Evolutionary conservation across 495 filamentous ascomycete species (phyloP).

Genomic region (Penicillium alfredii): DNA sequence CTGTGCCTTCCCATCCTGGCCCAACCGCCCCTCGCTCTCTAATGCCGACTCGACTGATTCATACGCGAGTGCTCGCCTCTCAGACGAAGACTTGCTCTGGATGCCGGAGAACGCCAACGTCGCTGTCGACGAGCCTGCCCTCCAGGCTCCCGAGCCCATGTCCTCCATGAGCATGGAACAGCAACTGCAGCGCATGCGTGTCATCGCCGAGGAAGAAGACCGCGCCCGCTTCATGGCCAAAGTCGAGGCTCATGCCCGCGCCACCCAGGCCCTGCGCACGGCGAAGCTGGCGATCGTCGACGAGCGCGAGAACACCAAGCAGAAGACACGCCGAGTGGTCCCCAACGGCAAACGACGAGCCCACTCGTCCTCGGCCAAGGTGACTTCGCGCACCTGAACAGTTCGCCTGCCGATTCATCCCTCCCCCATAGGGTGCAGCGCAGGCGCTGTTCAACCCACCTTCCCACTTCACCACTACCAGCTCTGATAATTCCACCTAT

Average conservation of each 20-base stretch:
- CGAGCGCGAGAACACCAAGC: conserved; percentile 35
- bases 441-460: conserved; percentile 16
- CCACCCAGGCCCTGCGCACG: conserved; percentile 38
- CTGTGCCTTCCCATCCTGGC: conserved; percentile 52
- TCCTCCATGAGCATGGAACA: conserved; percentile 36
- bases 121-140: conserved; percentile 28
- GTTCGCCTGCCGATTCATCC: too few relatives aligned
- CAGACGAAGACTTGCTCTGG: conserved; percentile 48
- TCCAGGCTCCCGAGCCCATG: conserved; percentile 17
- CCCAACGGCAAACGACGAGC: conserved; percentile 30
- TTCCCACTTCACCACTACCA: conserved; percentile 7
- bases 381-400: conserved; percentile 5
- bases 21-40: conserved; percentile 41
- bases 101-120: conserved; percentile 30
- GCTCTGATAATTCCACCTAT: conserved; percentile 7
- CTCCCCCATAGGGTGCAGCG: too few relatives aligned
- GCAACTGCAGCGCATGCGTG: conserved; percentile 37
- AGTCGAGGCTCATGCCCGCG: conserved; percentile 42
- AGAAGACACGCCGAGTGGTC: conserved; percentile 35
- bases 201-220: conserved; percentile 35
- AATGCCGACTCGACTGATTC: conserved; percentile 31
- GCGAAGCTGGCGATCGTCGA: conserved; percentile 26
- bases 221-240: conserved; percentile 41
- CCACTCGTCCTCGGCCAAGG: conserved; percentile 26
- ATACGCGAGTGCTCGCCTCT: conserved; percentile 39